Evolutionary conservation across 2,329 filamentous ascomycete species (phyloP).

Genomic region (Aspergillus quadrilineatus): DNA sequence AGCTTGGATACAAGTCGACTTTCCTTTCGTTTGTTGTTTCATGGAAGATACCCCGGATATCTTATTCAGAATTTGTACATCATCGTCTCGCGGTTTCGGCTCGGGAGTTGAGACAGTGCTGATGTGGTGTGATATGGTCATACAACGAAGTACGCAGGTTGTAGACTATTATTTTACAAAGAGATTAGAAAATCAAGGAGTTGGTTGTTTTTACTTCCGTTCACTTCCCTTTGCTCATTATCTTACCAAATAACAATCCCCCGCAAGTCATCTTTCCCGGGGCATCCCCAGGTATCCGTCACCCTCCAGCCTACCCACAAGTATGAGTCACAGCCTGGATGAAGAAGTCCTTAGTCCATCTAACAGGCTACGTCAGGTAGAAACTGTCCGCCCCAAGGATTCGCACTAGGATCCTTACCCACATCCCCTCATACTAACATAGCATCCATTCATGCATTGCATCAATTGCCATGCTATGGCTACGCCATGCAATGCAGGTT

Average conservation of each 20-base stretch:
- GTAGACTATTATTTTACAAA: constrained; percentile 1
- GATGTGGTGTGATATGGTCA: not conserved
- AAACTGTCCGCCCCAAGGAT: not conserved
- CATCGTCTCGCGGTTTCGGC: constrained; percentile 4
- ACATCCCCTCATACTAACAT: not conserved
- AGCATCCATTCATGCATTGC: not conserved
- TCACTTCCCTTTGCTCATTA: not conserved
- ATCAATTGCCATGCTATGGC: not conserved
- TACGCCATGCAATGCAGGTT: not conserved
- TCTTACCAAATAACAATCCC: not conserved
- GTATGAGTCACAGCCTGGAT: not conserved
- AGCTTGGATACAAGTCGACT: constrained; percentile 2
- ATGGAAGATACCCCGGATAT: constrained; percentile 12
- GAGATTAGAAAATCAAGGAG: not conserved
- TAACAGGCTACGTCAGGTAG: not conserved
- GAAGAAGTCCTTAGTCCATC: not conserved
- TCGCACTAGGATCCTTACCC: not conserved
- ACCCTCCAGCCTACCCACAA: not conserved
- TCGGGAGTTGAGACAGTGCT: not conserved
- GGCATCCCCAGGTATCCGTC: not conserved
- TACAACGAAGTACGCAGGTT: not conserved
- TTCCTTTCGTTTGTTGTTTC: constrained; percentile 1
- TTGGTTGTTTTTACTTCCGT: constrained; percentile 3
- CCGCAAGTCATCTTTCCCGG: not conserved
- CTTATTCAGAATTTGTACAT: constrained; percentile 10